Evolutionary conservation across 1,139 yeast genomes (phyloP), one percentile per base, ranked within the genome.

Genomic region (Blastobotrys buckinghamii): DNA sequence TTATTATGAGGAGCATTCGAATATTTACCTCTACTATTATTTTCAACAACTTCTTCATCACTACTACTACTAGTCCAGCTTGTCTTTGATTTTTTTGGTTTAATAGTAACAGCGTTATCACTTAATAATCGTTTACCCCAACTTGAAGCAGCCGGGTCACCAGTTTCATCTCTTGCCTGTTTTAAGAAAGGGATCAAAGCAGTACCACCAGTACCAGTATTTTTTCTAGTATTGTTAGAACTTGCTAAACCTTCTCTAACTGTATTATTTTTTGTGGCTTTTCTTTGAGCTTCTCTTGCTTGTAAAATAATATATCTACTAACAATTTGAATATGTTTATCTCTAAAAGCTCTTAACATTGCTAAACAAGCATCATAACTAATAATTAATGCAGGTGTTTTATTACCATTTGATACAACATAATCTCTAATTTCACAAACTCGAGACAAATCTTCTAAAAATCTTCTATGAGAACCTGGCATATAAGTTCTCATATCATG

Each of bases 131-230:
- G 74, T 60, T 79, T 79, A 65, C 95, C 96, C 96, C 96, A 87
- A 47, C 72, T 76, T 50, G 95, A 92, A 35, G 95, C 95, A 24
- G 96, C 95, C 7, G 89, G 81, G 59, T 84, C 92, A 38, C 95
- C 95, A 9, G 96, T 90, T 65, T 90, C 97, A 68, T 90, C 97
- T 65, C 97, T 79, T 57, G 96, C 90, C 66, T 90, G 97, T 65
- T 89, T 89, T 62, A 90, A 76, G 69, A 90, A 90, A 29, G 96
- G 96, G 53, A 90, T 77, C 59, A 90, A 74, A 0, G 95, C 82
- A 0, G 97, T 90, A 39, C 97, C 97, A 15, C 97, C 97, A 1
- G 97, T 90, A 9, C 97, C 97, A 56, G 81, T 81, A 55, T 77
- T 81, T 47, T 74, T 73, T 56, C 71, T 69, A 54, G 73, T 72